phyloP scores from a whole-genome alignment of 2,329 filamentous ascomycete genomes.

The Scedosporium aurantiacum region DNA sequence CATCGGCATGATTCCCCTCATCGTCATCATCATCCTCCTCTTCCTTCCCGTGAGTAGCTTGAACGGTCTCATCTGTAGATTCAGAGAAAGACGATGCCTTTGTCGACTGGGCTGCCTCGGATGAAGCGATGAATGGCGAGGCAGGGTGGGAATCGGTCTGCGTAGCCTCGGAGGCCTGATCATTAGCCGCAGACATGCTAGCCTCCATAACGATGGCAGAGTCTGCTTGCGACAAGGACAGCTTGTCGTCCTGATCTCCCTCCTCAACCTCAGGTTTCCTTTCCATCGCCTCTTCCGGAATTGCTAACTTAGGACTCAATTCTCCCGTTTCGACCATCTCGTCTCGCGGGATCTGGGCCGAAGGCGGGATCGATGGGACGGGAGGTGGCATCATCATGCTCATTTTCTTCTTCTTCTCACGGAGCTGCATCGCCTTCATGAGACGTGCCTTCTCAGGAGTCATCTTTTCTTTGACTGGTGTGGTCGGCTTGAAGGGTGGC shows the following conservation, averaged over 20 bases:
- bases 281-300: slow-evolving; percentile 14
- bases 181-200: slow-evolving; percentile 29
- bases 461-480: slow-evolving; percentile 43
- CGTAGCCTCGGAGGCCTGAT: slow-evolving; percentile 35
- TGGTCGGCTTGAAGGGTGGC: slow-evolving; percentile 19
- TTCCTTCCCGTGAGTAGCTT: slow-evolving; percentile 25
- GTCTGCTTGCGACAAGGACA: slow-evolving; percentile 36
- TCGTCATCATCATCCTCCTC: slow-evolving; percentile 12
- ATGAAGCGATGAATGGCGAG: slow-evolving; percentile 41
- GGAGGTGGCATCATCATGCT: slow-evolving; percentile 18
- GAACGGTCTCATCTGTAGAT: slow-evolving; percentile 48
- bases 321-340: background rate
- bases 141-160: slow-evolving; percentile 46
- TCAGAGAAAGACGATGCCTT: slow-evolving; percentile 55
- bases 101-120: slow-evolving; percentile 48
- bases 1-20: slow-evolving; percentile 11
- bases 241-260: slow-evolving; percentile 21
- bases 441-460: slow-evolving; percentile 83
- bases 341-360: background rate
- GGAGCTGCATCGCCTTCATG: slow-evolving; percentile 86
- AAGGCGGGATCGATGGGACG: background rate
- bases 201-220: slow-evolving; percentile 43
- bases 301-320: slow-evolving; percentile 12
- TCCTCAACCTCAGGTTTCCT: slow-evolving; percentile 9
- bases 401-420: slow-evolving; percentile 63